A percentile compares a stretch with the other conserved stretches of the same genome.
phyloP scores from a whole-genome alignment of 306 rosid species.

The Malus sieversii region DNA sequence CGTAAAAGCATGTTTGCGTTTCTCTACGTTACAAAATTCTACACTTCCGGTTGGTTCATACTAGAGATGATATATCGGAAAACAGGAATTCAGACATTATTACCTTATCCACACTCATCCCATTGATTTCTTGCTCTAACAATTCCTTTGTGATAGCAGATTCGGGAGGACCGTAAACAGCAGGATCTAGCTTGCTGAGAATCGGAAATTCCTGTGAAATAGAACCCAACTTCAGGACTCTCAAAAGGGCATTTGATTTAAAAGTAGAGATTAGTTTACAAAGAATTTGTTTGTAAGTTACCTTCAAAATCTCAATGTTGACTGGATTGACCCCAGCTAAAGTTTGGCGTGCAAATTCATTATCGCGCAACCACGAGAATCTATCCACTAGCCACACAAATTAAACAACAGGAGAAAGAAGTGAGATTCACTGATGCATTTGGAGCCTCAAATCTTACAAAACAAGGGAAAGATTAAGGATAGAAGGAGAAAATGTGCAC shows the following conservation, averaged over 20 bases:
- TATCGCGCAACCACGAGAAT: constrained; percentile 83
- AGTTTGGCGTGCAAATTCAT: constrained; percentile 86
- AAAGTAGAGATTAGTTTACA: neutral
- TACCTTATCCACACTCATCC: constrained; percentile 76
- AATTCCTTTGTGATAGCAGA: constrained; percentile 74
- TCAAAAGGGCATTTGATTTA: neutral
- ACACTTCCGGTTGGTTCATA: neutral
- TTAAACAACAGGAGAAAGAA: neutral
- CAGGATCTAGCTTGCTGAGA: constrained; percentile 70
- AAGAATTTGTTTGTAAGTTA: constrained; percentile 22
- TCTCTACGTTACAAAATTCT: neutral
- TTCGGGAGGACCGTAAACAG: constrained; percentile 64
- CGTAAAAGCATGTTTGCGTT: neutral
- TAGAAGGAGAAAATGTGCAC: neutral
- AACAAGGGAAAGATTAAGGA: neutral
- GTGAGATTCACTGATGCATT: neutral
- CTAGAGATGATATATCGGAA: neutral
- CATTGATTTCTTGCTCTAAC: constrained; percentile 66
- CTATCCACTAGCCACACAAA: constrained; percentile 52
- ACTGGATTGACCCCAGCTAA: constrained; percentile 94
- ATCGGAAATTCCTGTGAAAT: constrained; percentile 69
- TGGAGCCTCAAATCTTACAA: neutral
- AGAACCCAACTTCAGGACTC: constrained; percentile 10
- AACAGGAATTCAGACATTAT: neutral
- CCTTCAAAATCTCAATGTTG: constrained; percentile 80